A percentile compares a stretch with the other conserved stretches of the same genome.
These are phyloP conservation scores for Cladophialophora immunda DNA, from an alignment of 2,329 filamentous ascomycete genomes.

Conservation along the genomic window DNA sequence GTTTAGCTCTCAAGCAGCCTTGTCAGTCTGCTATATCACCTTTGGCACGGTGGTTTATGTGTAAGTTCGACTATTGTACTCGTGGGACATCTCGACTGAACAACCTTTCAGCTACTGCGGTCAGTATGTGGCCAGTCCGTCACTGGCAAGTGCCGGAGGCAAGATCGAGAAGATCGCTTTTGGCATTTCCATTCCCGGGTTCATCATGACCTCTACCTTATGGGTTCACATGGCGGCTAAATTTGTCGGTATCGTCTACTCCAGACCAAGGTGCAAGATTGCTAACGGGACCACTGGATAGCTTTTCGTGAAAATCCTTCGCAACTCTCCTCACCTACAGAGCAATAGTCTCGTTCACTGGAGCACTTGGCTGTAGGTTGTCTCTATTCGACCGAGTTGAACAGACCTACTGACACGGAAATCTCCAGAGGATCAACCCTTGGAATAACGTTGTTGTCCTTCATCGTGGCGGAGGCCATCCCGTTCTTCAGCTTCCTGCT, in stretches of 20 bases:
- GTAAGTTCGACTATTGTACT: constrained; percentile 17
- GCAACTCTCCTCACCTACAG: constrained; percentile 61
- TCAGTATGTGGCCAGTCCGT: constrained; percentile 57
- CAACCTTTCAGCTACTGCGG: constrained; percentile 51
- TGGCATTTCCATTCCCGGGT: constrained; percentile 48
- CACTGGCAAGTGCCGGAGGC: constrained; percentile 56
- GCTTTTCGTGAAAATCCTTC: constrained; percentile 63
- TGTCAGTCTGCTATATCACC: constrained; percentile 48
- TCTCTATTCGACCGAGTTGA: constrained; percentile 4
- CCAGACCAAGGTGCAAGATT: background rate
- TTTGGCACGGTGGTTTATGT: constrained; percentile 54
- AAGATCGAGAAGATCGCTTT: constrained; percentile 56
- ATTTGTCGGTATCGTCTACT: constrained; percentile 19
- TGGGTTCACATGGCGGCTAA: constrained; percentile 58
- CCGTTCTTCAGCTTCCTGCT: constrained; percentile 64
- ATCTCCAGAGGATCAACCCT: constrained; percentile 43
- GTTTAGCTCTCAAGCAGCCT: constrained; percentile 45
- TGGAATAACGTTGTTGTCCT: constrained; percentile 54
- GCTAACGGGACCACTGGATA: constrained; percentile 46
- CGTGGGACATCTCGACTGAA: constrained; percentile 2
- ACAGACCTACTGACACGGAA: constrained; percentile 2
- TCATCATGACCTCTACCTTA: constrained; percentile 40
- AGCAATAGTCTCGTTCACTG: constrained; percentile 61
- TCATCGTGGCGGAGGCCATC: constrained; percentile 62
- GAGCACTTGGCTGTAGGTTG: constrained; percentile 56